Evolutionary conservation across 352 stramenopile species (phyloP).

Genomic region (Phytopythium helicoides): DNA sequence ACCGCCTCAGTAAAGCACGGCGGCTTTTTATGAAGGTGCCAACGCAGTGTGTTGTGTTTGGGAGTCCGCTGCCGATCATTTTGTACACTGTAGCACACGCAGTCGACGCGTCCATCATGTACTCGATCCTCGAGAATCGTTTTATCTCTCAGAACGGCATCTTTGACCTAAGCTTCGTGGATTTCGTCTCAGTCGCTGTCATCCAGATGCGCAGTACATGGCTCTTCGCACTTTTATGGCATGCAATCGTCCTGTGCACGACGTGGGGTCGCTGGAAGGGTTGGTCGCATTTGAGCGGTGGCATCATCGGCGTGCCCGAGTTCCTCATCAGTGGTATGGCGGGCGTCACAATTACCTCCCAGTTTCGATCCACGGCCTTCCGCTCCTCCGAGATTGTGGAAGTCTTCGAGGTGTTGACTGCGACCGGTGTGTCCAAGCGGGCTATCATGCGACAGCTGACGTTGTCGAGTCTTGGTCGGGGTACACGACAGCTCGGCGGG

Average conservation of each 20-base stretch:
- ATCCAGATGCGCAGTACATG: constrained; percentile 51
- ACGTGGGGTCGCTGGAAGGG: constrained; percentile 12
- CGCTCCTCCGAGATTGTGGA: constrained; percentile 15
- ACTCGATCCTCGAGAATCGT: constrained; percentile 26
- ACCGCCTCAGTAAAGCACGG: constrained; percentile 9
- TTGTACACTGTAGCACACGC: constrained; percentile 44
- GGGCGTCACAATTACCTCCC: constrained; percentile 28
- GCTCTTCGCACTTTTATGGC: constrained; percentile 31
- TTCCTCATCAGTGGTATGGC: constrained; percentile 34
- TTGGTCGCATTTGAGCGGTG: constrained; percentile 10
- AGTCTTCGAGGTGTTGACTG: constrained; percentile 1
- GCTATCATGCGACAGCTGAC: constrained; percentile 4
- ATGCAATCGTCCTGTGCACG: constrained; percentile 18
- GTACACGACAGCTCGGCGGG: constrained; percentile 18
- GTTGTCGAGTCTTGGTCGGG: constrained; percentile 13
- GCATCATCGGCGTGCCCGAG: constrained; percentile 30
- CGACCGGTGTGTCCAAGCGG: neutral
- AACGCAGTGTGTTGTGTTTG: constrained; percentile 50
- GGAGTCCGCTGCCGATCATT: constrained; percentile 34
- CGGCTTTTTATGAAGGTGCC: constrained; percentile 40
- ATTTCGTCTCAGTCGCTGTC: constrained; percentile 28
- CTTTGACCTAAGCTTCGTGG: constrained; percentile 20
- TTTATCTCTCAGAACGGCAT: constrained; percentile 32
- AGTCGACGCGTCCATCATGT: constrained; percentile 41
- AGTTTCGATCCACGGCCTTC: constrained; percentile 30